Evolutionary conservation across 2,329 filamentous ascomycete species (phyloP).

Genomic region (Fusarium solani-melongenae): DNA sequence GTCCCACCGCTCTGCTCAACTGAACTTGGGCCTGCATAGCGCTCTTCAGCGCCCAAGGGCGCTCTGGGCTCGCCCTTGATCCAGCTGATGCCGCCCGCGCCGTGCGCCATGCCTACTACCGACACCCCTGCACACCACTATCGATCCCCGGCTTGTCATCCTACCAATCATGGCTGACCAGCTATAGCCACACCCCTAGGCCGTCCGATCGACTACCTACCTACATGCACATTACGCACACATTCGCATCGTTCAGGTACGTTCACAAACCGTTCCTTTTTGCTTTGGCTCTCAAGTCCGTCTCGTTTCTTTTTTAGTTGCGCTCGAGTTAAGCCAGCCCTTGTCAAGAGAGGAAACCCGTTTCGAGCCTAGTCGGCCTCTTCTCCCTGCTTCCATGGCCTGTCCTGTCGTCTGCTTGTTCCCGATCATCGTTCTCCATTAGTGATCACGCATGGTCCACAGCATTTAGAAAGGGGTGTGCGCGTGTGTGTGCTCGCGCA

Average conservation of each 20-base stretch:
- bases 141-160: slow-evolving; percentile 19
- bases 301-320: slow-evolving; percentile 20
- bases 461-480: slow-evolving; percentile 28
- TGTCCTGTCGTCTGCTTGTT: slow-evolving; percentile 20
- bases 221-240: slow-evolving; percentile 41
- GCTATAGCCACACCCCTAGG: slow-evolving; percentile 38
- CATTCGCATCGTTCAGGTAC: slow-evolving; percentile 35
- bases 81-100: slow-evolving; percentile 43
- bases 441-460: slow-evolving; percentile 15
- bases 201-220: slow-evolving; percentile 35
- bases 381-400: slow-evolving; percentile 15
- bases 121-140: slow-evolving; percentile 45
- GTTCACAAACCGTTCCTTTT: slow-evolving; percentile 38
- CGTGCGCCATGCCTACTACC: slow-evolving; percentile 38
- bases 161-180: slow-evolving; percentile 38
- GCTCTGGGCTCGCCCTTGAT: slow-evolving; percentile 34
- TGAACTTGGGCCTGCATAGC: slow-evolving; percentile 17
- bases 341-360: neutral
- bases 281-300: slow-evolving; percentile 6
- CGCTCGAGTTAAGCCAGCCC: slow-evolving; percentile 18
- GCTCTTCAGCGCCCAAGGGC: slow-evolving; percentile 26
- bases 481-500: slow-evolving; percentile 4
- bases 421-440: slow-evolving; percentile 10
- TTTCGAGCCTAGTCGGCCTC: slow-evolving; percentile 15
- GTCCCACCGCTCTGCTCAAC: slow-evolving; percentile 29